Percentiles rank a stretch among this genome's conserved stretches.
Evolutionary conservation across 73 alveolate species (phyloP).

Genomic region (Breviolum minutum): DNA sequence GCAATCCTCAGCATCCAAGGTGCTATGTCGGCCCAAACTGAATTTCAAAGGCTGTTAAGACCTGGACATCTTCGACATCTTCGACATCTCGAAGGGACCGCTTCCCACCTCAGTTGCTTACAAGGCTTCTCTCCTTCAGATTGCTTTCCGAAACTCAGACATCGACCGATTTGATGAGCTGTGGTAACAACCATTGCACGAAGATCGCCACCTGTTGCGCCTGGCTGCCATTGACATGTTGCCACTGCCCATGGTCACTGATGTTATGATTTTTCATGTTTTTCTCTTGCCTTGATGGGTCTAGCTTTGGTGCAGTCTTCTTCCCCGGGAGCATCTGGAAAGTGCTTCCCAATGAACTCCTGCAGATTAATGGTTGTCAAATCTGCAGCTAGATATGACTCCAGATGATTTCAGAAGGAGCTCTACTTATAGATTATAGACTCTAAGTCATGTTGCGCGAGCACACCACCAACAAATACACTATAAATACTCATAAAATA

Average conservation of each 20-base stretch:
- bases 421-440: not conserved
- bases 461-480: too few relatives aligned
- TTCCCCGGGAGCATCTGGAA: conserved; percentile 88
- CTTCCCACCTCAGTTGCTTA: not conserved
- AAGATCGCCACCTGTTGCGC: conserved; percentile 69
- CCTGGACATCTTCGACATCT: not conserved
- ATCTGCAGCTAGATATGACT: too few relatives aligned
- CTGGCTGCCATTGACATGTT: not conserved
- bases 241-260: not conserved
- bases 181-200: conserved; percentile 92
- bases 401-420: too few relatives aligned
- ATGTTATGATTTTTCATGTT: not conserved
- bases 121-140: not conserved
- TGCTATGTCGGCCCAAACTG: too few relatives aligned
- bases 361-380: not conserved
- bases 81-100: conserved; percentile 13
- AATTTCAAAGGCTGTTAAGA: too few relatives aligned
- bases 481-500: too few relatives aligned
- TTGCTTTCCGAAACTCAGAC: not conserved
- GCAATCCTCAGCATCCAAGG: not conserved
- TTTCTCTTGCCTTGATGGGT: conserved; percentile 41
- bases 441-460: too few relatives aligned
- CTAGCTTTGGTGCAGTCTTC: conserved; percentile 93
- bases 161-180: not conserved
- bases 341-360: conserved; percentile 92